Conservation (phyloP, 352 stramenopile genomes). For the Globisporangium nodosum region DNA sequence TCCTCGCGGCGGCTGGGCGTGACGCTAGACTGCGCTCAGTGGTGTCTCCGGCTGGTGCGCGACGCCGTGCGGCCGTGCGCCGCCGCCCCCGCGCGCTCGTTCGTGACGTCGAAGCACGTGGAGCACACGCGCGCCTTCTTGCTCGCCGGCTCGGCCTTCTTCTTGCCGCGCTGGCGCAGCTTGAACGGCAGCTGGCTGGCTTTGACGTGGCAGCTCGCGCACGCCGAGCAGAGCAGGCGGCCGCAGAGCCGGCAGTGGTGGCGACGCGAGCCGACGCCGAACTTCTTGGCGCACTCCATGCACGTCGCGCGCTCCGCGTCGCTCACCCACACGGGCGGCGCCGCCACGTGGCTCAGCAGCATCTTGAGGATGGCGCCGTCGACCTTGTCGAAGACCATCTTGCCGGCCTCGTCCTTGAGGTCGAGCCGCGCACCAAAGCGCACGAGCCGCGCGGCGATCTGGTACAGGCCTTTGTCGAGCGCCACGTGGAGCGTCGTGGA, state of each 20-base stretch:
- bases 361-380: constrained; percentile 30
- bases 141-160: constrained; percentile 39
- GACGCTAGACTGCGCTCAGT: not conserved
- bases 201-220: constrained; percentile 35
- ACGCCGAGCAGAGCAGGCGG: constrained; percentile 41
- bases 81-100: constrained; percentile 1
- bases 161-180: constrained; percentile 37
- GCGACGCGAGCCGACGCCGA: constrained; percentile 34
- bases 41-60: constrained; percentile 6
- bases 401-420: constrained; percentile 47
- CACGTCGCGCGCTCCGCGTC: constrained; percentile 40
- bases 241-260: constrained; percentile 65
- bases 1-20: not conserved
- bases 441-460: constrained; percentile 48
- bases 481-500: constrained; percentile 60
- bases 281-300: constrained; percentile 59
- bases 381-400: constrained; percentile 68
- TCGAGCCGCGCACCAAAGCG: constrained; percentile 48
- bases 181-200: constrained; percentile 35
- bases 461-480: constrained; percentile 44
- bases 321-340: constrained; percentile 44
- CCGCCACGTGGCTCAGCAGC: constrained; percentile 43
- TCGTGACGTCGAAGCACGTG: constrained; percentile 51
- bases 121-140: constrained; percentile 68
- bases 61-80: constrained; percentile 3